Base-by-base conservation (phyloP, 768 basidiomycete species). In the Thelephora aurantiotincta region DNA sequence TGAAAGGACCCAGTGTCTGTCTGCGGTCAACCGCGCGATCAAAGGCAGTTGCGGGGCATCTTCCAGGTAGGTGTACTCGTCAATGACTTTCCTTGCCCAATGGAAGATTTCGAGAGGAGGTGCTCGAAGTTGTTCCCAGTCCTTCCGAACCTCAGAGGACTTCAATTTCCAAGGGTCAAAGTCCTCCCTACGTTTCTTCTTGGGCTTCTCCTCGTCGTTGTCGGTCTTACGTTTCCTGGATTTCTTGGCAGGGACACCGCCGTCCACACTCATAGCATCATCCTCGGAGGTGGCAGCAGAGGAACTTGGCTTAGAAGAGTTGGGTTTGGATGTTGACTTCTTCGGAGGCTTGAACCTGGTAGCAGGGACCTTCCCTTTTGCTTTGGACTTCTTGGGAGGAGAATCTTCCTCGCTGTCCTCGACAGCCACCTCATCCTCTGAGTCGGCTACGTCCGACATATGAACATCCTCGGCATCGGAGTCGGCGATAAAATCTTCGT, bases 21-120 rank as follows among this genome's bases (percentile, higher is more conserved):
- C 79, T 0, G 87, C 81, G 11, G 78, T 76, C 18, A 93, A 64
- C 43, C 73, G 74, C 2, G 86, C 88, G 34, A 94, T 73, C 55
- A 91, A 70, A 2, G 86, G 71, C 51, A 86, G 82, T 6, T 80
- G 71, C 55, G 84, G 80, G 47, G 85, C 88, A 20, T 82, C 78
- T 14, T 41, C 38, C 19, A 93, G 71, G 57, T 97, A 96, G 1
- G 91, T 93, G 62, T 93, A 97, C 59, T 97, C 92, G 63, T 96
- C 93, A 36, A 94, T 80, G 45, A 97, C 83, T 23, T 85, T 75
- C 5, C 92, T 82, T 3, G 86, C 69, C 60, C 87, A 96, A 57
- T 91, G 77, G 76, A 97, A 96, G 72, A 91, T 82, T 63, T 94
- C 89, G 46, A 96, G 65, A 14, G 90, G 85, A 1, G 92, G 90